Evolutionary conservation across 306 rosid genomes (phyloP).

Genomic region (Medicago arabica): DNA sequence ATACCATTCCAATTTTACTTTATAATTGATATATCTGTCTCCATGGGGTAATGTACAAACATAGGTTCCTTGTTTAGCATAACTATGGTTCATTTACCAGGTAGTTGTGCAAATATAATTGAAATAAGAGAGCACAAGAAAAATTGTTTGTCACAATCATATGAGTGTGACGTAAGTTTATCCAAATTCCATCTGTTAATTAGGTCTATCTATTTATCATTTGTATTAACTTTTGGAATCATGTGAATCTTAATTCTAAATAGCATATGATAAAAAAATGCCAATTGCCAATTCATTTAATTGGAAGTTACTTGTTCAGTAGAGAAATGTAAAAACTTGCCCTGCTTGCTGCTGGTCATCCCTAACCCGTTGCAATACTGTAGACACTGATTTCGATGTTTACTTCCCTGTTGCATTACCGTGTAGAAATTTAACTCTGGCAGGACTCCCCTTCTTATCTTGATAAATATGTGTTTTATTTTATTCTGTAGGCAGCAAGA

Average conservation of each 20-base stretch:
- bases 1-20: background rate
- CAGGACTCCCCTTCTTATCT: conserved; percentile 9
- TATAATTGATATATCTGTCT: background rate
- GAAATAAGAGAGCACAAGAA: conserved; percentile 5
- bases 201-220: conserved; percentile 5
- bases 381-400: background rate
- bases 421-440: conserved; percentile 27
- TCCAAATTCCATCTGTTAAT: background rate
- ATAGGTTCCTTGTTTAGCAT: background rate
- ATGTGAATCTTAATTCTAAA: background rate
- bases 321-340: background rate
- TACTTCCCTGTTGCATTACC: conserved; percentile 12
- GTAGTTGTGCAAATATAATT: conserved; percentile 7
- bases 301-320: conserved; percentile 5
- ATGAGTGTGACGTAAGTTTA: conserved; percentile 15
- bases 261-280: background rate
- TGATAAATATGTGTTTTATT: conserved; percentile 34
- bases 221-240: background rate
- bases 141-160: background rate
- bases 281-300: background rate
- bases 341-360: conserved; percentile 8
- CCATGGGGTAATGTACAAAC: background rate
- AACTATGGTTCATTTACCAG: background rate
- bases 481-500: conserved; percentile 64
- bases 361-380: conserved; percentile 7